Conservation (phyloP, 805 yeast genomes). For the Pichia paraexigua region DNA sequence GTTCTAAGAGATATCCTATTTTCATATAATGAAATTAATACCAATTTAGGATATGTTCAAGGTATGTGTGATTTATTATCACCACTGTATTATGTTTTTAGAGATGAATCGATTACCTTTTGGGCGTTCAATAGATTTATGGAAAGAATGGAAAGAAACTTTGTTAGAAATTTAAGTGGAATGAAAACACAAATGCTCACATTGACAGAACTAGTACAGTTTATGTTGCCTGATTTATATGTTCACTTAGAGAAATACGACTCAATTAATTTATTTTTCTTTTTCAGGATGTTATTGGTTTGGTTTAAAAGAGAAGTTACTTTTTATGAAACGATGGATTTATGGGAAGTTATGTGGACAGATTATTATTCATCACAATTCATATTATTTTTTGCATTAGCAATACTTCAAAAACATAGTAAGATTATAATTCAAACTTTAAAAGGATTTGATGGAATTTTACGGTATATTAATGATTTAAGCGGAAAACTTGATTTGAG, state of each 20-base stretch:
- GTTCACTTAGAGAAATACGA: constrained; percentile 82
- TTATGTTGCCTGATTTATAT: constrained; percentile 81
- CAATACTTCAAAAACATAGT: constrained; percentile 83
- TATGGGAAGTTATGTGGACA: constrained; percentile 95
- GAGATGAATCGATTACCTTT: constrained; percentile 74
- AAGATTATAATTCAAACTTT: constrained; percentile 68
- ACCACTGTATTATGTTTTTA: constrained; percentile 60
- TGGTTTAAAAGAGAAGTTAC: constrained; percentile 92
- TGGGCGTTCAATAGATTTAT: constrained; percentile 85
- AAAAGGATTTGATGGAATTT: constrained; percentile 78
- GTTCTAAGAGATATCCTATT: constrained; percentile 68
- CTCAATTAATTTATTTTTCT: constrained; percentile 83
- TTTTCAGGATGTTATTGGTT: constrained; percentile 88
- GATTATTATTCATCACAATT: constrained; percentile 81
- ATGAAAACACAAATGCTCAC: constrained; percentile 84
- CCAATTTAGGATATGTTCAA: constrained; percentile 87
- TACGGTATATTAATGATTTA: constrained; percentile 87
- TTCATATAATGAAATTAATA: constrained; percentile 79
- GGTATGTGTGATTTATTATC: constrained; percentile 95
- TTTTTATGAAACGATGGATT: constrained; percentile 62
- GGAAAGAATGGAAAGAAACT: constrained; percentile 94
- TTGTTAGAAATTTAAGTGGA: constrained; percentile 85
- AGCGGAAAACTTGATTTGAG: constrained; percentile 67
- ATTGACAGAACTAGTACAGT: constrained; percentile 75
- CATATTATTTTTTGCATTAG: constrained; percentile 79